These are phyloP conservation scores for Cyphellophora europaea DNA, from an alignment of 2,329 filamentous ascomycete genomes.

Conservation along the genomic window DNA sequence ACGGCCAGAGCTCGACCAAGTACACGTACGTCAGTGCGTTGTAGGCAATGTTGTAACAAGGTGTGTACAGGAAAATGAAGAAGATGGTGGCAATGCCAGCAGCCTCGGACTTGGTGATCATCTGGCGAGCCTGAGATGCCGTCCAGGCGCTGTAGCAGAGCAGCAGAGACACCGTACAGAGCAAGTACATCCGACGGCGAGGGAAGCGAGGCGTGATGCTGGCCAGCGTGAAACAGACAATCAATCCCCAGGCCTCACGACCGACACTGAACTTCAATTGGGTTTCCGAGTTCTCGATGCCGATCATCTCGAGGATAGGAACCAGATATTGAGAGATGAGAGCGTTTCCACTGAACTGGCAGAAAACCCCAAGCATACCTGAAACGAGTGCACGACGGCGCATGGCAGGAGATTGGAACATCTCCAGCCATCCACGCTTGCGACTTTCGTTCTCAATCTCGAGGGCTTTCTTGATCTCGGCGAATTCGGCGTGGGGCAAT, in stretches of 20 bases:
- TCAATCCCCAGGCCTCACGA: constrained; percentile 30
- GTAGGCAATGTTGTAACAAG: constrained; percentile 55
- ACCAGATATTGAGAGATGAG: constrained; percentile 4
- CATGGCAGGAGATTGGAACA: constrained; percentile 22
- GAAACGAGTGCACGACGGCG: constrained; percentile 22
- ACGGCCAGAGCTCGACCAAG: constrained; percentile 51
- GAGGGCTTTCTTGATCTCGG: constrained; percentile 37
- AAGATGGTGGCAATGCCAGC: constrained; percentile 37
- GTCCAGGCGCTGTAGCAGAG: constrained; percentile 47
- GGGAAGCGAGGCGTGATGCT: constrained; percentile 30
- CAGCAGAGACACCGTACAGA: constrained; percentile 42
- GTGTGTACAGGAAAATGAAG: constrained; percentile 52
- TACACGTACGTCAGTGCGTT: constrained; percentile 57
- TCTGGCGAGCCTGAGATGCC: constrained; percentile 31
- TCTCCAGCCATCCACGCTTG: constrained; percentile 20
- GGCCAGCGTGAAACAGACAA: constrained; percentile 29
- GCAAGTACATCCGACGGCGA: constrained; percentile 33
- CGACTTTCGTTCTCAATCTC: constrained; percentile 44
- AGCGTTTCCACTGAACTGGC: constrained; percentile 20
- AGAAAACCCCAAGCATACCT: constrained; percentile 23
- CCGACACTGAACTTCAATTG: constrained; percentile 31
- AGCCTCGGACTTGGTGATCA: constrained; percentile 26
- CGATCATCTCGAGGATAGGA: constrained; percentile 27
- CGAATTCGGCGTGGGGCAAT: constrained; percentile 5
- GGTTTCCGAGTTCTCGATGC: constrained; percentile 23